Evolutionary conservation across 2,329 filamentous ascomycete species (phyloP).

Genomic region (Intubia oerlemansii): DNA sequence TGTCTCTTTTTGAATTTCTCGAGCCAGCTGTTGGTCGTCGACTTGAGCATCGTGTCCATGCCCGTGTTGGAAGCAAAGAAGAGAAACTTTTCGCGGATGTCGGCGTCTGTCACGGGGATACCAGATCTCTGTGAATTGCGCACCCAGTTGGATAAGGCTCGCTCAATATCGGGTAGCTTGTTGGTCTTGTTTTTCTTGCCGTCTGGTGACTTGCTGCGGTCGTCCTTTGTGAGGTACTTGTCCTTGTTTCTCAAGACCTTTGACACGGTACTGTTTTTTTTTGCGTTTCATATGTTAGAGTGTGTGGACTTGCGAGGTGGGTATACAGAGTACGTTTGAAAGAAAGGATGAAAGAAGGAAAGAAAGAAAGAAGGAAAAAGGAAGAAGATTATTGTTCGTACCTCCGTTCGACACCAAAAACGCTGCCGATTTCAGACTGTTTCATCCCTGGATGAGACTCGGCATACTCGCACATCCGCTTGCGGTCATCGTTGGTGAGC

Average conservation of each 20-base stretch:
- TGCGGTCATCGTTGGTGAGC: conserved; percentile 73
- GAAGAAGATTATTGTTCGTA: too few relatives aligned
- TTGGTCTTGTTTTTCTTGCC: conserved; percentile 68
- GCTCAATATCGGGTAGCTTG: conserved; percentile 77
- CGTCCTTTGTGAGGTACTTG: conserved; percentile 70
- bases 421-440: conserved; percentile 87
- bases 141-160: conserved; percentile 72
- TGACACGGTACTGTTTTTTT: conserved; percentile 63
- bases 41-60: conserved; percentile 47
- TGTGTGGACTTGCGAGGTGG: too few relatives aligned
- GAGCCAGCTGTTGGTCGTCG: conserved; percentile 59
- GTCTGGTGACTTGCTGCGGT: conserved; percentile 49
- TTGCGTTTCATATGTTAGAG: not conserved
- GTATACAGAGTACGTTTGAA: too few relatives aligned
- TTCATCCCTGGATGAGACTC: conserved; percentile 78
- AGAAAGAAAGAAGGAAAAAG: not conserved
- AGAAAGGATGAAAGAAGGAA: not conserved
- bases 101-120: conserved; percentile 50
- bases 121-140: conserved; percentile 63
- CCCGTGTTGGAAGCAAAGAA: conserved; percentile 58
- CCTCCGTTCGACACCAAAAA: conserved; percentile 96
- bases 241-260: conserved; percentile 92
- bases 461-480: conserved; percentile 84
- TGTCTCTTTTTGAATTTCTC: conserved; percentile 94
- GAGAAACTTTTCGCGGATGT: conserved; percentile 65